Conservation (phyloP, 1,139 yeast genomes). For the Nakaseomyces delphensis region DNA sequence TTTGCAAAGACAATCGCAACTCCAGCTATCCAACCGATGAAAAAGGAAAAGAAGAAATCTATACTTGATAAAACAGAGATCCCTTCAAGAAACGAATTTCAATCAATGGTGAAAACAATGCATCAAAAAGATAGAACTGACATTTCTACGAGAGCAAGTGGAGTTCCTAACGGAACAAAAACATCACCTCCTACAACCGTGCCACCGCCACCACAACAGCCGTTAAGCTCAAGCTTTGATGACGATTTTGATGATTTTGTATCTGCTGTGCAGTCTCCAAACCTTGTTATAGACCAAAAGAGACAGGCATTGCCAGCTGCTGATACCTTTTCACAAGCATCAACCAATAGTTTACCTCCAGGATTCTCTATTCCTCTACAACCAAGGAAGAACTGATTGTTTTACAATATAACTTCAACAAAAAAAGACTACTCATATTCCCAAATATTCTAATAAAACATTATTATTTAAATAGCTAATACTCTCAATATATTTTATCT, state of each 20-base stretch:
- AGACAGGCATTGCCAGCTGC: not conserved
- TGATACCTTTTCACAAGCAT: constrained; percentile 8
- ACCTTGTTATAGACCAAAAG: not conserved
- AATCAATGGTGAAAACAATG: constrained; percentile 6
- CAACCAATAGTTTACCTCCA: constrained; percentile 25
- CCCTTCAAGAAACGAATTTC: not conserved
- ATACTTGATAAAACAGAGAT: constrained; percentile 3
- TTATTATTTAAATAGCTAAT: not conserved
- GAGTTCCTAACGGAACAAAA: constrained; percentile 6
- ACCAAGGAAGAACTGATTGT: constrained; percentile 21
- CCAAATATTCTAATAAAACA: no score
- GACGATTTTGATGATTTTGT: constrained; percentile 32
- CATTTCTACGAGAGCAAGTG: not conserved
- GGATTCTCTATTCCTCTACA: constrained; percentile 33
- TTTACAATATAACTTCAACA: no score
- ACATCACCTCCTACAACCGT: constrained; percentile 8
- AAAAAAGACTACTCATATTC: no score
- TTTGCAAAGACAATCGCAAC: constrained; percentile 17
- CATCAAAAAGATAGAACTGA: constrained; percentile 5
- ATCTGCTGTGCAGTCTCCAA: constrained; percentile 17
- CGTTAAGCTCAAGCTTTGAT: constrained; percentile 10
- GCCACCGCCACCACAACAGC: constrained; percentile 1
- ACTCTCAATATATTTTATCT: no score
- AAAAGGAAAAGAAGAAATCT: constrained; percentile 9
- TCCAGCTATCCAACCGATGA: constrained; percentile 25